Percentiles rank a stretch among this genome's conserved stretches.
Evolutionary conservation across 345 rosid species (phyloP).

Genomic region (Pelargonium nanum): DNA sequence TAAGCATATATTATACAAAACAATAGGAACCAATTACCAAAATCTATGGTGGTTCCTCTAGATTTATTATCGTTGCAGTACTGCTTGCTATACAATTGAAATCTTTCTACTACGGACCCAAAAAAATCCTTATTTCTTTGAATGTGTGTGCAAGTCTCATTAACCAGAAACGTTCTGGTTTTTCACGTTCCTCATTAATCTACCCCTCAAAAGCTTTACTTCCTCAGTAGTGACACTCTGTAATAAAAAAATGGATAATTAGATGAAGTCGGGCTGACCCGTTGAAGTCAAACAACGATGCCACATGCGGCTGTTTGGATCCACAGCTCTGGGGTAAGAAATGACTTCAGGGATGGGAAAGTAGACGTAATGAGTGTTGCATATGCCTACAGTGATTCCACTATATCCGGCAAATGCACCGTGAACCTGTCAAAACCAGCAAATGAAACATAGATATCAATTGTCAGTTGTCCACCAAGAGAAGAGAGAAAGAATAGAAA

Average conservation of each 20-base stretch:
- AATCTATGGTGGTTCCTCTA: not conserved
- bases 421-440: constrained; percentile 54
- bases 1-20: constrained; percentile 8
- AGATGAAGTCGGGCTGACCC: constrained; percentile 85
- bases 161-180: not conserved
- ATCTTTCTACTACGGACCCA: constrained; percentile 6
- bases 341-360: constrained; percentile 94
- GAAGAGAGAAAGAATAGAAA: too few species aligned
- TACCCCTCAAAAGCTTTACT: not conserved
- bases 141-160: not conserved
- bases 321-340: constrained; percentile 71
- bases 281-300: constrained; percentile 97
- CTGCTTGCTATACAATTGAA: constrained; percentile 12
- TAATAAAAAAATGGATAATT: not conserved
- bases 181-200: not conserved
- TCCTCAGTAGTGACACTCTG: not conserved
- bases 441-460: not conserved
- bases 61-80: not conserved
- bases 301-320: constrained; percentile 97
- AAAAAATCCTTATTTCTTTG: constrained; percentile 7
- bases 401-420: constrained; percentile 98
- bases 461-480: not conserved
- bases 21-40: not conserved
- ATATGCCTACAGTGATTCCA: constrained; percentile 83
- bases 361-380: constrained; percentile 94